These are phyloP conservation scores for Talaromyces sp. DNA, from an alignment of 2,329 filamentous ascomycete genomes.

Conservation along the genomic window DNA sequence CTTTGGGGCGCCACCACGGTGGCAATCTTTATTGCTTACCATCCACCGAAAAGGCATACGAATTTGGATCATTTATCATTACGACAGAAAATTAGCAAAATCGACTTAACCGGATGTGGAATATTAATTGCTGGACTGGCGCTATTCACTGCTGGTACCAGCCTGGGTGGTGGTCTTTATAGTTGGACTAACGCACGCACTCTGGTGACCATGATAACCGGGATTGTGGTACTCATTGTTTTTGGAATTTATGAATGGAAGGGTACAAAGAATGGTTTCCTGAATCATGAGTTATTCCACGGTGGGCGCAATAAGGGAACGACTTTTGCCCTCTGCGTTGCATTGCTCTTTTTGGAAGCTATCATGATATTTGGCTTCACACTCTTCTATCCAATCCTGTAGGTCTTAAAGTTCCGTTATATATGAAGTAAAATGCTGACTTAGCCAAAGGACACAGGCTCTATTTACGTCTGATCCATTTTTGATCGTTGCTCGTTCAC, in stretches of 20 bases:
- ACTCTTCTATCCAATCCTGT: conserved; percentile 2
- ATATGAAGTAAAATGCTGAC: neutral
- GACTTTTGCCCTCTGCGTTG: neutral
- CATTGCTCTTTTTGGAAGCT: neutral
- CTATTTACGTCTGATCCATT: neutral
- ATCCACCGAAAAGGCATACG: conserved; percentile 2
- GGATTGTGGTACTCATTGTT: neutral
- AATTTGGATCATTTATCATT: neutral
- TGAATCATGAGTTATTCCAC: conserved; percentile 1
- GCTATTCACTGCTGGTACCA: neutral
- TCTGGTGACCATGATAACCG: neutral
- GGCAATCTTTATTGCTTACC: neutral
- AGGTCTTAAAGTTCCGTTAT: neutral
- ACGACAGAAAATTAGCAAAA: neutral
- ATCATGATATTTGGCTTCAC: conserved; percentile 1
- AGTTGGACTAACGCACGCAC: neutral
- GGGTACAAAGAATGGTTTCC: neutral
- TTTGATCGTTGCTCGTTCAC: neutral
- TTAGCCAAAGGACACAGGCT: neutral
- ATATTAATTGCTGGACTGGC: neutral
- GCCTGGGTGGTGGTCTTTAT: neutral
- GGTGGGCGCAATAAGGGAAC: neutral
- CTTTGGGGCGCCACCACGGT: conserved; percentile 1
- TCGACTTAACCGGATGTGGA: neutral
- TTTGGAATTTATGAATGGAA: conserved; percentile 6